These are phyloP conservation scores for Pythium apleroticum DNA, from an alignment of 352 stramenopile species.

Conservation along the genomic window DNA sequence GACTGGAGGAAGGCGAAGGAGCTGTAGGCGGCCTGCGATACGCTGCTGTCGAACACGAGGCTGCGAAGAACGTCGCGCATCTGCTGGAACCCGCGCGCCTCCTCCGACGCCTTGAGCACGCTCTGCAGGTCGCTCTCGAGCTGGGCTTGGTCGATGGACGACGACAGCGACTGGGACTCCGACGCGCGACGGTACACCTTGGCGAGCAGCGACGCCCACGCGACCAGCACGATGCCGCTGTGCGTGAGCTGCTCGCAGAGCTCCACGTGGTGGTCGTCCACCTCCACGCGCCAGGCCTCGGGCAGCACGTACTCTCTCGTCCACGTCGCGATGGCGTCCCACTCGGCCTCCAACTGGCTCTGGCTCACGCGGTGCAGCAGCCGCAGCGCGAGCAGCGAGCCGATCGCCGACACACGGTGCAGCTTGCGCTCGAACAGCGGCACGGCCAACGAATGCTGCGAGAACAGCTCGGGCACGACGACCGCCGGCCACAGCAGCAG, in stretches of 20 bases:
- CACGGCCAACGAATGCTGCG: slow-evolving; percentile 19
- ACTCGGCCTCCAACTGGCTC: slow-evolving; percentile 15
- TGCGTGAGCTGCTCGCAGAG: slow-evolving; percentile 28
- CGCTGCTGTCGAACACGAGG: slow-evolving; percentile 35
- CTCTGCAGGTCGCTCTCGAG: slow-evolving; percentile 45
- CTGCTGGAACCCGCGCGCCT: slow-evolving; percentile 52
- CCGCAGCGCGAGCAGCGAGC: slow-evolving; percentile 17
- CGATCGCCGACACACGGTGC: slow-evolving; percentile 15
- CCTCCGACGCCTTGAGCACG: slow-evolving; percentile 41
- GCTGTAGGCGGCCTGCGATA: slow-evolving; percentile 19
- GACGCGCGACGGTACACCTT: slow-evolving; percentile 28
- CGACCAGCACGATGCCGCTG: slow-evolving; percentile 49
- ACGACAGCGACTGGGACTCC: neutral
- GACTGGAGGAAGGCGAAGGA: slow-evolving; percentile 22
- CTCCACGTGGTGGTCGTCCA: slow-evolving; percentile 25
- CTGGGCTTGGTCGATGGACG: slow-evolving; percentile 12
- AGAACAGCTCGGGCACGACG: slow-evolving; percentile 29
- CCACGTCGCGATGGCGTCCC: slow-evolving; percentile 9
- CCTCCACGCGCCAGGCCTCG: slow-evolving; percentile 23
- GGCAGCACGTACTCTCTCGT: slow-evolving; percentile 15
- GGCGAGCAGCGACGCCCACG: slow-evolving; percentile 54
- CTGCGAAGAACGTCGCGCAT: slow-evolving; percentile 46
- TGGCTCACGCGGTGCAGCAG: slow-evolving; percentile 22
- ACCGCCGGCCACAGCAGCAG: slow-evolving; percentile 24
- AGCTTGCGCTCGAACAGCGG: slow-evolving; percentile 22